These are phyloP conservation scores for Arthroderma sp. DNA, from an alignment of 2,329 filamentous ascomycete genomes.

Conservation along the genomic window DNA sequence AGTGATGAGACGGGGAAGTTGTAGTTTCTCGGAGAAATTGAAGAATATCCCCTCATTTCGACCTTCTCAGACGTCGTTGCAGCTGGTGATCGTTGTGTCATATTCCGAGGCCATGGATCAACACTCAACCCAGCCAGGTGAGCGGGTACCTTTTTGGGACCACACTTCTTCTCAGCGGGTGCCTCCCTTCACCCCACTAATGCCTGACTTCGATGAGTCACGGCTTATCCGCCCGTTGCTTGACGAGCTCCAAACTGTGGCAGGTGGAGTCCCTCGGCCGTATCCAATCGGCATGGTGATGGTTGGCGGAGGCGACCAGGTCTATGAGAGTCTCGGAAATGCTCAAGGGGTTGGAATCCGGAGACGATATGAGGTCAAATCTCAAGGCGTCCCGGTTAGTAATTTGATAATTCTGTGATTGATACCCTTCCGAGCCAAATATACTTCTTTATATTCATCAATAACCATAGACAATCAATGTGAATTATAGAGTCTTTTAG, in stretches of 20 bases:
- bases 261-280: conserved; percentile 53
- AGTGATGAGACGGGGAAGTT: conserved; percentile 67
- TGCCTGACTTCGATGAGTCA: conserved; percentile 21
- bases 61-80: conserved; percentile 48
- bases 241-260: conserved; percentile 59
- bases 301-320: conserved; percentile 56
- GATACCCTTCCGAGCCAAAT: not conserved
- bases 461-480: too few species aligned
- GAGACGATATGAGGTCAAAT: conserved; percentile 66
- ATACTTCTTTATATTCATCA: too few species aligned
- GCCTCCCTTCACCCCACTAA: conserved; percentile 2
- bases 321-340: conserved; percentile 49
- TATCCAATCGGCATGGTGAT: conserved; percentile 73
- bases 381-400: conserved; percentile 62
- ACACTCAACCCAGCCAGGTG: not conserved
- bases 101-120: conserved; percentile 26
- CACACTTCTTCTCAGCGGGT: not conserved
- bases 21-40: conserved; percentile 72
- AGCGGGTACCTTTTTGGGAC: too few species aligned
- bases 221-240: conserved; percentile 54
- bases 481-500: too few species aligned
- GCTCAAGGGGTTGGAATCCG: conserved; percentile 61
- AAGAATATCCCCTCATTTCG: conserved; percentile 69
- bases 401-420: conserved; percentile 54
- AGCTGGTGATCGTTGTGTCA: conserved; percentile 48